These are phyloP conservation scores for Fraxinus greggii DNA, from an alignment of 305 asterid genomes.

Conservation along the genomic window DNA sequence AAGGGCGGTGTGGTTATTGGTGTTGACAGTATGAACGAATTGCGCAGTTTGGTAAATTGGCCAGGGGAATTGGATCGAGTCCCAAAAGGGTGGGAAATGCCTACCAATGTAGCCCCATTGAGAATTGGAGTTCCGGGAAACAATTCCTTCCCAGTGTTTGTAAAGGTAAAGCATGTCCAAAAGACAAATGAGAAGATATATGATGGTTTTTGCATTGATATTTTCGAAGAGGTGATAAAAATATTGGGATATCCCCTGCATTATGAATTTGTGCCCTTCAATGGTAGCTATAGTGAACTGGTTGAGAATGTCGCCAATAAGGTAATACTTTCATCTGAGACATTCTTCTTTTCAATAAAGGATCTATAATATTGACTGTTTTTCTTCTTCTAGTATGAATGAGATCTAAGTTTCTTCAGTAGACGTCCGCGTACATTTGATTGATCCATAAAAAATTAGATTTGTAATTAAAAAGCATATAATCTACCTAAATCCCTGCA, in stretches of 20 bases:
- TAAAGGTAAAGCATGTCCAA: slow-evolving; percentile 22
- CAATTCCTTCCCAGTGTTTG: slow-evolving; percentile 26
- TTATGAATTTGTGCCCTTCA: slow-evolving; percentile 22
- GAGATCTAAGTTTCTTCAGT: background rate
- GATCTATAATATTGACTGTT: background rate
- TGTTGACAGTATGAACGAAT: slow-evolving; percentile 3
- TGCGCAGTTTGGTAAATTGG: slow-evolving; percentile 29
- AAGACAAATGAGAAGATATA: background rate
- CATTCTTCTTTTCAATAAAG: background rate
- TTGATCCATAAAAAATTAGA: background rate
- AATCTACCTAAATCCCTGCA: background rate
- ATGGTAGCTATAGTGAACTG: slow-evolving; percentile 31
- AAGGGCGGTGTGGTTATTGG: background rate
- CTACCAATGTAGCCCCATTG: slow-evolving; percentile 32
- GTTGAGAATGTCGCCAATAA: slow-evolving; percentile 25
- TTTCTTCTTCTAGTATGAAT: background rate
- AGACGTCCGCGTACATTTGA: background rate
- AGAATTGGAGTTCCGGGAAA: slow-evolving; percentile 40
- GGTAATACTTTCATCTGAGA: slow-evolving; percentile 21
- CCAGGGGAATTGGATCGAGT: slow-evolving; percentile 34
- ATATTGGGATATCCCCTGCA: slow-evolving; percentile 27
- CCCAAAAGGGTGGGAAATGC: slow-evolving; percentile 47
- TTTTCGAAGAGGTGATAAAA: slow-evolving; percentile 25
- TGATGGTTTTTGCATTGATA: slow-evolving; percentile 40
- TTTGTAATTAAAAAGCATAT: background rate